These are phyloP conservation scores for Triglochin maritima DNA, from an alignment of 106 monocot genomes.

Conservation along the genomic window DNA sequence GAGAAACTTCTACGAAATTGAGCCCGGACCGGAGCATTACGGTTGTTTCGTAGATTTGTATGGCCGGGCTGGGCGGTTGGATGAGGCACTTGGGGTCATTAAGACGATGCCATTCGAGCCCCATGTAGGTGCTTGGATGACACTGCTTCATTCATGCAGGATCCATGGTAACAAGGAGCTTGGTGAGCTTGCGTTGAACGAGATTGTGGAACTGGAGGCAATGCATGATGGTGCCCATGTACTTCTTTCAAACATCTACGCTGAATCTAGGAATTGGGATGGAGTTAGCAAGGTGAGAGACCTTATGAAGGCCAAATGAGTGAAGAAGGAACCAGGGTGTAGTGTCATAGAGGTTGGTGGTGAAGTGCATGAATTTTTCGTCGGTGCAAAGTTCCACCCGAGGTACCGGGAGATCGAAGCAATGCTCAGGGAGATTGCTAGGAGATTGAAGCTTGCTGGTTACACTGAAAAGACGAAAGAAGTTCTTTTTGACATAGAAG, in stretches of 20 bases:
- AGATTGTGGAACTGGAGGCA: constrained; percentile 38
- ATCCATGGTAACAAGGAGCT: constrained; percentile 33
- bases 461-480: constrained; percentile 6
- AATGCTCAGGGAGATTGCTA: constrained; percentile 11
- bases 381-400: constrained; percentile 5
- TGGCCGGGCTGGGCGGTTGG: constrained; percentile 48
- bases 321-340: constrained; percentile 68
- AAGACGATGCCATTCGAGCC: constrained; percentile 49
- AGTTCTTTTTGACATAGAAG: constrained; percentile 22
- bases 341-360: constrained; percentile 59
- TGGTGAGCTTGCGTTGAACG: constrained; percentile 34
- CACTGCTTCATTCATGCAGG: constrained; percentile 54
- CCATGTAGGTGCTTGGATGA: constrained; percentile 54
- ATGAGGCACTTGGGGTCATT: constrained; percentile 46
- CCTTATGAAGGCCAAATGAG: constrained; percentile 54
- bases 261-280: constrained; percentile 49
- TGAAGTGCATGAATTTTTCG: constrained; percentile 50
- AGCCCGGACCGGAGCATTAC: constrained; percentile 56
- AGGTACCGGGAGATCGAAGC: constrained; percentile 14
- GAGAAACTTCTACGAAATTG: constrained; percentile 28
- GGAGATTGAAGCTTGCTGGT: constrained; percentile 13
- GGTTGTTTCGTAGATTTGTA: constrained; percentile 73
- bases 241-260: constrained; percentile 68
- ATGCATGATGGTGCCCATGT: constrained; percentile 73
- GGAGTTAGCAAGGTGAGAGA: constrained; percentile 42